Evolutionary conservation across 2,329 filamentous ascomycete species (phyloP), one percentile per base, ranked within the genome.

Genomic region (Pyricularia sp.): DNA sequence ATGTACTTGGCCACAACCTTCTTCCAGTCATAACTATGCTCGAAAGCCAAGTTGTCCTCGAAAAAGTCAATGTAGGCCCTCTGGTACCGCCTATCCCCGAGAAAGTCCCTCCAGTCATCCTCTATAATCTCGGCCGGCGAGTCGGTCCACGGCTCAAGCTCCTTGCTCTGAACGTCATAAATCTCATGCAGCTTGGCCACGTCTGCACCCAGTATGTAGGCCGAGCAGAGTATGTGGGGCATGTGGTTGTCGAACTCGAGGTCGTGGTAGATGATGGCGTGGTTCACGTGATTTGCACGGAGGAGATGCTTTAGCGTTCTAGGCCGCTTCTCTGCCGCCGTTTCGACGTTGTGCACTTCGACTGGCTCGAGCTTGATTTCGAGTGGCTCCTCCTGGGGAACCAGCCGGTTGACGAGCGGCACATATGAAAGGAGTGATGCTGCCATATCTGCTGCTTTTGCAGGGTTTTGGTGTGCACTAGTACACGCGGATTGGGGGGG

Each of bases 41-140:
- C 66, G 74, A 89, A 86, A 3, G 92, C 93, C 33, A 98, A 82
- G 74, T 93, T 88, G 77, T 99, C 95, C 77, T 99, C 95, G 76
- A 97, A 98, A 77, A 95, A 98, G 77, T 99, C 94, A 69, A 99
- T 83, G 76, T 90, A 99, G 0, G 93, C 94, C 70, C 94, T 87
- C 79, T 99, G 93, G 76, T 96, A 97, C 71, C 83, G 87, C 74
- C 85, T 85, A 76, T 93, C 88, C 26, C 94, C 94, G 36, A 97
- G 78, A 74, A 88, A 95, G 69, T 94, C 90, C 71, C 89, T 85
- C 94, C 95, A 99, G 77, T 99, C 95, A 69, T 90, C 85, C 71
- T 89, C 85, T 23, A 88, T 87, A 67, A 99, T 87, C 79, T 99
- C 95, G 4, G 89, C 88, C 0, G 95, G 95, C 1, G 94, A 93